phyloP scores from a whole-genome alignment of 345 rosid species.

The Geranium brycei region DNA sequence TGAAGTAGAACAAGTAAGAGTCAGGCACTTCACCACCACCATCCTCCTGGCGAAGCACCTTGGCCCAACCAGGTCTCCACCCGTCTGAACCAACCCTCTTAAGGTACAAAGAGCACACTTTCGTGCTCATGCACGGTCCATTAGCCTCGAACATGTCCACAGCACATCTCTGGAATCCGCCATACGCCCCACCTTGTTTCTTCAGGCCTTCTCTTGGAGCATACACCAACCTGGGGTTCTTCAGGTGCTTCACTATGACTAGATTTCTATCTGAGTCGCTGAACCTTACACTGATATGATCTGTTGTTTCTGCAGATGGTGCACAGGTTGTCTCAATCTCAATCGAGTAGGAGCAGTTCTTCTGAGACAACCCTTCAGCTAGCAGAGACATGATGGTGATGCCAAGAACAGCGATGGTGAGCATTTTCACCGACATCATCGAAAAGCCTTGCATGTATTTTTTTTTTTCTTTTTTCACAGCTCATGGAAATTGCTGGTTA shows the following conservation, averaged over 20 bases:
- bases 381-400: background rate
- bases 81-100: conserved; percentile 8
- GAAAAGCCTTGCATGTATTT: background rate
- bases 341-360: conserved; percentile 7
- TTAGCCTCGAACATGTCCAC: conserved; percentile 6
- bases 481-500: background rate
- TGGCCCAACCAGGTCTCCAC: conserved; percentile 6
- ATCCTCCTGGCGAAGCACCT: conserved; percentile 1
- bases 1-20: conserved; percentile 9
- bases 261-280: conserved; percentile 7
- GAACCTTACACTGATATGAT: conserved; percentile 9
- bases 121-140: conserved; percentile 3
- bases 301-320: conserved; percentile 11
- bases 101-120: conserved; percentile 6
- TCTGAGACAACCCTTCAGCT: conserved; percentile 1
- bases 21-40: conserved; percentile 1
- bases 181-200: conserved; percentile 6
- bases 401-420: background rate
- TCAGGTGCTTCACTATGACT: conserved; percentile 11
- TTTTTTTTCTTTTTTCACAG: too few species aligned
- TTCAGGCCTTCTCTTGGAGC: conserved; percentile 4
- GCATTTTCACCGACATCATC: background rate
- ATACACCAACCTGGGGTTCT: conserved; percentile 6
- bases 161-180: conserved; percentile 4
- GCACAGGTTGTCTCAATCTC: conserved; percentile 14